These are phyloP conservation scores for Speleostelium caveatum DNA, from an alignment of 78 protist genomes.

Conservation along the genomic window DNA sequence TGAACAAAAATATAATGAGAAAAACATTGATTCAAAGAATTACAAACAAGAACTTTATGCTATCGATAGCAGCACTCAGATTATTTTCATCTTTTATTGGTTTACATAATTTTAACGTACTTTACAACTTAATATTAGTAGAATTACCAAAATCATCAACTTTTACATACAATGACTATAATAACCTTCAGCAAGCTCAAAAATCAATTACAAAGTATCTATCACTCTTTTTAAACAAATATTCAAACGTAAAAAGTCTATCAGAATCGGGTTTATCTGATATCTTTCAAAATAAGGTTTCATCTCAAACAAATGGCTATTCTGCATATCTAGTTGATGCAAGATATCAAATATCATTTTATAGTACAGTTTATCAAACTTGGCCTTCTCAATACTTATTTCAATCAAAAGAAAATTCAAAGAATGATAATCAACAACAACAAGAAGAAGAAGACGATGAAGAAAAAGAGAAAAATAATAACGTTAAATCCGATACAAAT, in stretches of 20 bases:
- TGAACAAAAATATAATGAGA: background rate
- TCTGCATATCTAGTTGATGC: slow-evolving; percentile 75
- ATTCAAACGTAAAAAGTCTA: slow-evolving; percentile 14
- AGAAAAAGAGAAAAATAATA: background rate
- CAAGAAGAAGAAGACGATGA: background rate
- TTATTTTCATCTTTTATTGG: slow-evolving; percentile 60
- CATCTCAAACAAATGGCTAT: slow-evolving; percentile 61
- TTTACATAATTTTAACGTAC: slow-evolving; percentile 30
- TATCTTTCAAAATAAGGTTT: slow-evolving; percentile 40
- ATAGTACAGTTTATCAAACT: slow-evolving; percentile 8
- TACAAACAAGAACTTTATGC: slow-evolving; percentile 31
- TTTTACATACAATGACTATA: slow-evolving; percentile 22
- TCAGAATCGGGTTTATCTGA: background rate
- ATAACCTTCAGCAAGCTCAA: slow-evolving; percentile 35
- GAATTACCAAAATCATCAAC: slow-evolving; percentile 16
- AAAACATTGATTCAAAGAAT: slow-evolving; percentile 53
- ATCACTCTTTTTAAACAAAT: slow-evolving; percentile 36
- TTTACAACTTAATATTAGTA: slow-evolving; percentile 36
- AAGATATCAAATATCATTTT: slow-evolving; percentile 47
- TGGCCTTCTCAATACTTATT: slow-evolving; percentile 53
- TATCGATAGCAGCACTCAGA: slow-evolving; percentile 49
- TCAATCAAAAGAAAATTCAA: slow-evolving; percentile 2
- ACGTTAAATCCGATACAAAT: background rate
- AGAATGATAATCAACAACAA: background rate
- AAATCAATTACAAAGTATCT: slow-evolving; percentile 61